Evolutionary conservation across 139 green algal species (phyloP).

Genomic region (Chlamydomonas asymmetrica): DNA sequence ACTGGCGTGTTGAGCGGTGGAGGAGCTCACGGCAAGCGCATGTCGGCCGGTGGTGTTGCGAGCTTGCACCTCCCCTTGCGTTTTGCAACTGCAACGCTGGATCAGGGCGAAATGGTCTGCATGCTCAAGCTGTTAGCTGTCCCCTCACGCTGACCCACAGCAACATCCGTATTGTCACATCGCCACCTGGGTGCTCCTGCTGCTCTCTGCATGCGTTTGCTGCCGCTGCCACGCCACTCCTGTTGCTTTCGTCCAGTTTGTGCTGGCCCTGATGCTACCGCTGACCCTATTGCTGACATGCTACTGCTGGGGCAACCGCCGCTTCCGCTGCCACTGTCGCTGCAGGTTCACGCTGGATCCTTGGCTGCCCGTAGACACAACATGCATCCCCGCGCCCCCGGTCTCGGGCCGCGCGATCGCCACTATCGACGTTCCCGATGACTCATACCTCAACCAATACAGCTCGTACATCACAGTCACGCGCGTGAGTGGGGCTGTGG

Average conservation of each 20-base stretch:
- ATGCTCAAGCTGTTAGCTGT: not conserved
- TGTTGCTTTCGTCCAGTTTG: not conserved
- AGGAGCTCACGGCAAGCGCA: not conserved
- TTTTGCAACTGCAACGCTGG: not conserved
- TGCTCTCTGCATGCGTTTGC: not conserved
- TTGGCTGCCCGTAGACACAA: conserved; percentile 41
- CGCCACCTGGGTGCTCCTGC: no score
- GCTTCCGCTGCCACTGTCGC: no score
- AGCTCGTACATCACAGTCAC: not conserved
- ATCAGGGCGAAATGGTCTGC: not conserved
- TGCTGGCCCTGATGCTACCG: not conserved
- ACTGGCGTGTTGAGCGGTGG: no score
- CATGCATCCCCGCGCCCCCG: not conserved
- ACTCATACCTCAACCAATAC: not conserved
- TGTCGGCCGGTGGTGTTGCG: not conserved
- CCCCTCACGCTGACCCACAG: not conserved
- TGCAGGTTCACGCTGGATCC: conserved; percentile 26
- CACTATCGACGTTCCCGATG: not conserved
- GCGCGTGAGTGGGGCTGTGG: no score
- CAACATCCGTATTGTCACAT: not conserved
- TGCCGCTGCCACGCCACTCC: not conserved
- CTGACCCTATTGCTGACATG: not conserved
- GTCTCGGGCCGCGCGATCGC: not conserved
- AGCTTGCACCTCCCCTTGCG: not conserved
- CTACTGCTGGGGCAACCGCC: not conserved